Conservation (phyloP, 495 filamentous ascomycete genomes). For the Hypoxylon rickii region DNA sequence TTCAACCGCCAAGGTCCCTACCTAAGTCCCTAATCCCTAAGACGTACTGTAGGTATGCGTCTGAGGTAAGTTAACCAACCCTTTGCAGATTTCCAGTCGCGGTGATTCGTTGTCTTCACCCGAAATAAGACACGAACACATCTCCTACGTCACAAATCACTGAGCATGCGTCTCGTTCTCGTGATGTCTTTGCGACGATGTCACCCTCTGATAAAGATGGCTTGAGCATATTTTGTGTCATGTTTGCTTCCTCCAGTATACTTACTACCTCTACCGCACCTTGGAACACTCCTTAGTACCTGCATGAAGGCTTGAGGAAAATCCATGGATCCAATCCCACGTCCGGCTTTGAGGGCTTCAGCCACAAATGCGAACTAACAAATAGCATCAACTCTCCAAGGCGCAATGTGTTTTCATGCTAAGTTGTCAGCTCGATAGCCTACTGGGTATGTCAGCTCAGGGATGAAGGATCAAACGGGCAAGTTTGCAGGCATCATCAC, state of each 20-base stretch:
- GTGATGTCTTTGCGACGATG: constrained; percentile 10
- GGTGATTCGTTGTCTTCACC: constrained; percentile 15
- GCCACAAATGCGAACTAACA: constrained; percentile 28
- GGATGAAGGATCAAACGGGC: constrained; percentile 16
- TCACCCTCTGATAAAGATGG: constrained; percentile 11
- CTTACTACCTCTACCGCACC: not conserved
- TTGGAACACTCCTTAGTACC: constrained; percentile 3
- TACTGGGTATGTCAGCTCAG: constrained; percentile 22
- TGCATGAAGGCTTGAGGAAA: not conserved
- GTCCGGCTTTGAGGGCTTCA: constrained; percentile 9
- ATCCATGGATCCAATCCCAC: constrained; percentile 10
- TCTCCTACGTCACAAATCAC: constrained; percentile 25
- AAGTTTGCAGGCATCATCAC: not conserved
- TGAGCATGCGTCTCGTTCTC: constrained; percentile 9
- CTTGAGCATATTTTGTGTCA: too few species aligned
- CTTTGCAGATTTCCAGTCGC: not conserved
- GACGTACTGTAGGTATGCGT: constrained; percentile 24
- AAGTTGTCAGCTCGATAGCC: constrained; percentile 21
- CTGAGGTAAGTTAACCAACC: not conserved
- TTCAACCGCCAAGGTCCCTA: too few species aligned
- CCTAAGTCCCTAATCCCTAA: too few species aligned
- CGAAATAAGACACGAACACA: constrained; percentile 15
- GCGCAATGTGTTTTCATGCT: constrained; percentile 18
- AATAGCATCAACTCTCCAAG: constrained; percentile 12
- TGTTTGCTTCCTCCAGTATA: too few species aligned